Evolutionary conservation across 2,329 filamentous ascomycete genomes (phyloP).

Genomic region (Sporothrix pseudoabietina): DNA sequence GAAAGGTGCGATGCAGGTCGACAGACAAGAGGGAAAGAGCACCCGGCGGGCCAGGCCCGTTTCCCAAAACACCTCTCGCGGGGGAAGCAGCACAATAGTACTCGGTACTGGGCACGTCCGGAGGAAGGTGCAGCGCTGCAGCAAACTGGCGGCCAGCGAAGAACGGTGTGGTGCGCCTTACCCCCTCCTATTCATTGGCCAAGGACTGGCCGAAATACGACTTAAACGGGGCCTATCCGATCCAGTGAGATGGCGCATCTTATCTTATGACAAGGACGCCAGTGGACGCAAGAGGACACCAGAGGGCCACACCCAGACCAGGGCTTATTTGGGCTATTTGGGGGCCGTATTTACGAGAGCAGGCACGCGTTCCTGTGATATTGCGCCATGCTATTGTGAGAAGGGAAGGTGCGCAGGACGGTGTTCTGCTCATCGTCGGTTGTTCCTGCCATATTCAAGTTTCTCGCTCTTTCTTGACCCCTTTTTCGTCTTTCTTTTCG

Average conservation of each 20-base stretch:
- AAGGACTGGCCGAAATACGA: constrained; percentile 8
- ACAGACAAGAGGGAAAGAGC: background rate
- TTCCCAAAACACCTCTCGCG: background rate
- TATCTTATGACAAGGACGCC: constrained; percentile 18
- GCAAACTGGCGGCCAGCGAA: no score
- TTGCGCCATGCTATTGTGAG: background rate
- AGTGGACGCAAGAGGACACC: background rate
- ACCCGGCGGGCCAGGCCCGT: no score
- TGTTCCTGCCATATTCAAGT: background rate
- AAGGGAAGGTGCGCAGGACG: background rate
- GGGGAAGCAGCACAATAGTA: background rate
- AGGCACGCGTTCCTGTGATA: background rate
- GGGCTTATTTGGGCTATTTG: background rate
- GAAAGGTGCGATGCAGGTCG: constrained; percentile 1
- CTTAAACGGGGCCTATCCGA: background rate
- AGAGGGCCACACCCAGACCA: background rate
- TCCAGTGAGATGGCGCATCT: constrained; percentile 21
- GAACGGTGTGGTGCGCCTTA: background rate
- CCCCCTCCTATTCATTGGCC: background rate
- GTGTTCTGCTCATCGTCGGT: background rate
- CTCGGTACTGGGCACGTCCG: background rate
- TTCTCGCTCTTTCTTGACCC: background rate
- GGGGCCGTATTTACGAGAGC: constrained; percentile 1
- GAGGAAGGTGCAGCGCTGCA: background rate
- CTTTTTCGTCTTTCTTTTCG: background rate